Evolutionary conservation across 2,329 filamentous ascomycete species (phyloP).

Genomic region (Pseudocercospora eumusae): DNA sequence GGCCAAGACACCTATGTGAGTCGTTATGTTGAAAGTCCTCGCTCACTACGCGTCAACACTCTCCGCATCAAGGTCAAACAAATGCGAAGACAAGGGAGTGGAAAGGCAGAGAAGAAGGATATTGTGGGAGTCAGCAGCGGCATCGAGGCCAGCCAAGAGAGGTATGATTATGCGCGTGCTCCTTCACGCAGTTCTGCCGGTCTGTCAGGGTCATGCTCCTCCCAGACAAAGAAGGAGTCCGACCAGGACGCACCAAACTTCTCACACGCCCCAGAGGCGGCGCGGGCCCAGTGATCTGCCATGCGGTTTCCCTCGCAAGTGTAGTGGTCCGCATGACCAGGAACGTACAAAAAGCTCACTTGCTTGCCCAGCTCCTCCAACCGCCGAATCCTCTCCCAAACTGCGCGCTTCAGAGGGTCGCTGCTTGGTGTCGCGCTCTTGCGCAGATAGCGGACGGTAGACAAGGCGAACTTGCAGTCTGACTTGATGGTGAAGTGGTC

Average conservation of each 20-base stretch:
- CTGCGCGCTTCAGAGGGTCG: neutral
- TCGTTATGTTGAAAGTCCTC: too few species aligned
- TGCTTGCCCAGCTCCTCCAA: neutral
- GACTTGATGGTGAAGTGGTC: slow-evolving; percentile 7
- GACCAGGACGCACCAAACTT: neutral
- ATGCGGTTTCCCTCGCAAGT: neutral
- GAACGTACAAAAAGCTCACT: neutral
- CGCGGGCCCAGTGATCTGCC: neutral
- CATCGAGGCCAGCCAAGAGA: neutral
- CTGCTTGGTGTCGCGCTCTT: neutral
- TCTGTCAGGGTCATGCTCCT: too few species aligned
- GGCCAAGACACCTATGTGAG: too few species aligned
- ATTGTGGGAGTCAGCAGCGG: neutral
- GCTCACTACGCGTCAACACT: too few species aligned
- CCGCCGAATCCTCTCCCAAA: neutral
- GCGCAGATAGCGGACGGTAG: neutral
- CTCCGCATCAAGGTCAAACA: too few species aligned
- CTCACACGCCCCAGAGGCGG: neutral
- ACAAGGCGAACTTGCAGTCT: neutral
- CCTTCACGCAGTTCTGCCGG: neutral
- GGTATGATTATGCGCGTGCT: neutral
- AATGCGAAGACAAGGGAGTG: too few species aligned
- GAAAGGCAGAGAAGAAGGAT: too few species aligned
- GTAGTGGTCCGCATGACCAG: neutral
- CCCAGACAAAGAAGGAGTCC: neutral